Evolutionary conservation across 2,329 filamentous ascomycete genomes (phyloP).

Genomic region (Grosmannia clavigera): DNA sequence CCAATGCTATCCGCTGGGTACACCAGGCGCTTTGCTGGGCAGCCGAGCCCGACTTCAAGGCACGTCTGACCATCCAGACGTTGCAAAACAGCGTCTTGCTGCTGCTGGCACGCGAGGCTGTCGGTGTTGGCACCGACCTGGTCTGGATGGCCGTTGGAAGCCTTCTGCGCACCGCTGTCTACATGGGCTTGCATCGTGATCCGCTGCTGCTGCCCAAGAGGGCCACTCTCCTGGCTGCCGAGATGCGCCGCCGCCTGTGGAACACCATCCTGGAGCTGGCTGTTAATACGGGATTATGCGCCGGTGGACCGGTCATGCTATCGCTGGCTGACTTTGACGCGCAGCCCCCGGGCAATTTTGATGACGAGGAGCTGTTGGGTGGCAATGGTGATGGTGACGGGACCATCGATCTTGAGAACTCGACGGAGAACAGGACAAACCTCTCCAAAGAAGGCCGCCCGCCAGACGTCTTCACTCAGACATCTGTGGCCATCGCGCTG

Average conservation of each 20-base stretch:
- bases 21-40: conserved; percentile 41
- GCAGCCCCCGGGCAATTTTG: conserved; percentile 31
- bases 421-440: background rate
- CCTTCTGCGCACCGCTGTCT: conserved; percentile 31
- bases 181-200: conserved; percentile 39
- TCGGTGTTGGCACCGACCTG: conserved; percentile 28
- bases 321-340: conserved; percentile 34
- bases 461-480: conserved; percentile 25
- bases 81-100: conserved; percentile 42
- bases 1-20: conserved; percentile 34
- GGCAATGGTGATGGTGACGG: background rate
- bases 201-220: conserved; percentile 25
- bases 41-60: conserved; percentile 30
- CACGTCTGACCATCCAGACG: conserved; percentile 31
- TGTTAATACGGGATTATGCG: conserved; percentile 29
- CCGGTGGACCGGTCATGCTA: conserved; percentile 32
- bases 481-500: conserved; percentile 35
- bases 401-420: background rate
- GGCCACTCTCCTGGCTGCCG: conserved; percentile 20
- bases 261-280: conserved; percentile 37
- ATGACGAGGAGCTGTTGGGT: conserved; percentile 31
- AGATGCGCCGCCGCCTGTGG: conserved; percentile 40
- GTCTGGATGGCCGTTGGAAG: conserved; percentile 32
- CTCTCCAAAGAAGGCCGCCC: background rate
- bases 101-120: conserved; percentile 32